Evolutionary conservation across 306 rosid genomes (phyloP).

Genomic region (Calophaca sinica): DNA sequence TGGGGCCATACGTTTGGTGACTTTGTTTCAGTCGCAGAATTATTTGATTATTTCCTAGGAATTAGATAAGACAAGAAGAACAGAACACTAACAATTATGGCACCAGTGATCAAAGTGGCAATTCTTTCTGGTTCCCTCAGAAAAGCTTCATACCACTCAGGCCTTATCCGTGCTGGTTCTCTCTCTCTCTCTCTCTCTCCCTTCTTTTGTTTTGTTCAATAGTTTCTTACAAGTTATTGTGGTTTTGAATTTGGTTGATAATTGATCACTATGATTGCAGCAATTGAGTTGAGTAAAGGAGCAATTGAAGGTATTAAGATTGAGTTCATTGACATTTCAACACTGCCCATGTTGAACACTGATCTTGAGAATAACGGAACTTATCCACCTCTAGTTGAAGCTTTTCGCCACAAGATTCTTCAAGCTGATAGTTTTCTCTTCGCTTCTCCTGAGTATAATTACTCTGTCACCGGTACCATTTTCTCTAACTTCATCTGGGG

Average conservation of each 20-base stretch:
- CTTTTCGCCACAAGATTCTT: slow-evolving; percentile 67
- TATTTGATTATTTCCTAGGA: too few relatives aligned
- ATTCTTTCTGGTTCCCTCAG: slow-evolving; percentile 44
- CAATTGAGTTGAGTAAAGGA: slow-evolving; percentile 62
- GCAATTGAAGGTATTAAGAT: slow-evolving; percentile 59
- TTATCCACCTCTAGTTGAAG: slow-evolving; percentile 65
- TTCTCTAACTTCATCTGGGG: neutral
- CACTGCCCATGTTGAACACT: slow-evolving; percentile 69
- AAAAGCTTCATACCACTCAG: slow-evolving; percentile 36
- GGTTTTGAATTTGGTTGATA: neutral
- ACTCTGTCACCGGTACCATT: slow-evolving; percentile 67
- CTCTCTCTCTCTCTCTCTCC: neutral
- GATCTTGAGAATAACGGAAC: slow-evolving; percentile 69
- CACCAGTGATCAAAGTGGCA: slow-evolving; percentile 30
- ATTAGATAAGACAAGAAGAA: neutral
- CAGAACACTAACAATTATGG: slow-evolving; percentile 4
- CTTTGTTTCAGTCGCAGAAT: too few relatives aligned
- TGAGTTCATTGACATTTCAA: slow-evolving; percentile 69
- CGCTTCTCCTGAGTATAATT: slow-evolving; percentile 90
- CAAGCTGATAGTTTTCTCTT: slow-evolving; percentile 72
- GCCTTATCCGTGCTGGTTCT: slow-evolving; percentile 48
- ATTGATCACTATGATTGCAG: slow-evolving; percentile 39
- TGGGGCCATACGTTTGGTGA: too few relatives aligned
- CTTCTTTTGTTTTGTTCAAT: neutral
- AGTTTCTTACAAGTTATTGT: neutral